Base-by-base conservation (phyloP, 257 asterid genomes). In the Rubia yunnanensis region DNA sequence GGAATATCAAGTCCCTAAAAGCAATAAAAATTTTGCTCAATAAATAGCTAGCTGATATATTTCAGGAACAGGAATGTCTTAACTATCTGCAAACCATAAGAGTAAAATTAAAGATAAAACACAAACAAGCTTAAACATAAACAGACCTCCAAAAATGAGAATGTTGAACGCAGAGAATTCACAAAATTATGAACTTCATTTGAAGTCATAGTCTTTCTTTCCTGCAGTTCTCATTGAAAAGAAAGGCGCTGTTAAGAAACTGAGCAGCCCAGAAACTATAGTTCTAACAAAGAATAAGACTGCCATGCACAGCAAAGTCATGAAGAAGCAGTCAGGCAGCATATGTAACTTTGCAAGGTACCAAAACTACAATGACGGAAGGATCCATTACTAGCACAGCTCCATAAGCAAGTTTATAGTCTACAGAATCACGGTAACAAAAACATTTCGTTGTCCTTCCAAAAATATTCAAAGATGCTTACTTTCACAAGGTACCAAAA, bases 71-170 rank as follows among this genome's bases (percentile, higher is more conserved):
- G 8, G 17, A 20, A 49, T 27, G n/a, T 26, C 26, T 52, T n/a
- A 32, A 10, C 32, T 15, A 14, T 17, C 63, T 10, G 48, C 8
- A 56, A 5, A 63, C 18, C 46, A 64, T 24, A 11, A 2, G 5
- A 54, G 50, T 28, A 8, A 48, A 10, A 41, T 46, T 44, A 70
- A 28, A 31, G 49, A 2, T 7, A 48, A 22, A 60, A 23, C n/a
- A 70, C 36, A 56, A 44, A 5, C 23, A 54, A 53, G 17, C 39
- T 44, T 24, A 57, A 48, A 65, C 65, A 64, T 50, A 53, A 14
- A 72, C 67, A 58, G 26, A 92, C 98, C 98, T 89, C 97, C 83
- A 92, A 74, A 81, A 65, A 73, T 30, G 89, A 77, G 83, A 92
- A 87, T 2, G 89, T 80, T 34, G 94, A 81, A 67, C 95, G 91